Evolutionary conservation across 1,284 basidiomycete genomes (phyloP).

Genomic region (Tilletia indica): DNA sequence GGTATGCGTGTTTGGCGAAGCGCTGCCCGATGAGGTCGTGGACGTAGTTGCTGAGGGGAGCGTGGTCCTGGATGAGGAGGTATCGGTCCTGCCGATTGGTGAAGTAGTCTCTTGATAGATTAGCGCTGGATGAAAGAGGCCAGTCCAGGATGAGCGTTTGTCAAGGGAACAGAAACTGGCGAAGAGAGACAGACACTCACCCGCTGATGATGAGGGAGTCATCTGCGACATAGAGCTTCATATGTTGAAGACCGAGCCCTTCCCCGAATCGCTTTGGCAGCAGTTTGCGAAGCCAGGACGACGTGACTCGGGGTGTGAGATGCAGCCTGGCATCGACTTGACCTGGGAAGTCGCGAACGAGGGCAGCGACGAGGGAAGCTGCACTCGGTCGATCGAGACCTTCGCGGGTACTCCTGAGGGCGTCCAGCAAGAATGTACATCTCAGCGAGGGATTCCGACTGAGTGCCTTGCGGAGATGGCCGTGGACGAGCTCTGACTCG

Average conservation of each 20-base stretch:
- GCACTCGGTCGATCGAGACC: slow-evolving; percentile 61
- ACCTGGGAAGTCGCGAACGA: slow-evolving; percentile 63
- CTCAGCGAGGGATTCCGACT: slow-evolving; percentile 65
- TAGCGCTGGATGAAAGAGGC: slow-evolving; percentile 67
- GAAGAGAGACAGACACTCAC: slow-evolving; percentile 62
- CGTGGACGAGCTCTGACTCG: slow-evolving; percentile 34
- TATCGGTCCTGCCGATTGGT: slow-evolving; percentile 93
- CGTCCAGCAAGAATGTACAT: slow-evolving; percentile 77
- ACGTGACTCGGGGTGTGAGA: slow-evolving; percentile 73
- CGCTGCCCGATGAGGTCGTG: slow-evolving; percentile 69
- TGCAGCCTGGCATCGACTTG: slow-evolving; percentile 73
- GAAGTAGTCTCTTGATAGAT: slow-evolving; percentile 90
- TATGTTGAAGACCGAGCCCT: slow-evolving; percentile 97
- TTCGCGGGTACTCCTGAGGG: slow-evolving; percentile 85
- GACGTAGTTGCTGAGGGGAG: slow-evolving; percentile 75
- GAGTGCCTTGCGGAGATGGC: slow-evolving; percentile 32
- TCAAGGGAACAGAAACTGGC: not conserved
- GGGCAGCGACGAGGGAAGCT: slow-evolving; percentile 51
- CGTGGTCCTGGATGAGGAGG: slow-evolving; percentile 69
- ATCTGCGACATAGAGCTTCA: slow-evolving; percentile 91
- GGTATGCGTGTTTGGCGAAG: slow-evolving; percentile 73
- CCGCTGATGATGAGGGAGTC: slow-evolving; percentile 88
- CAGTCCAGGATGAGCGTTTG: not conserved
- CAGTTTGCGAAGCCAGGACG: slow-evolving; percentile 70
- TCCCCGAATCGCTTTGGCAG: slow-evolving; percentile 93